Conservation (phyloP, 306 rosid species). For the Urtica urens region DNA sequence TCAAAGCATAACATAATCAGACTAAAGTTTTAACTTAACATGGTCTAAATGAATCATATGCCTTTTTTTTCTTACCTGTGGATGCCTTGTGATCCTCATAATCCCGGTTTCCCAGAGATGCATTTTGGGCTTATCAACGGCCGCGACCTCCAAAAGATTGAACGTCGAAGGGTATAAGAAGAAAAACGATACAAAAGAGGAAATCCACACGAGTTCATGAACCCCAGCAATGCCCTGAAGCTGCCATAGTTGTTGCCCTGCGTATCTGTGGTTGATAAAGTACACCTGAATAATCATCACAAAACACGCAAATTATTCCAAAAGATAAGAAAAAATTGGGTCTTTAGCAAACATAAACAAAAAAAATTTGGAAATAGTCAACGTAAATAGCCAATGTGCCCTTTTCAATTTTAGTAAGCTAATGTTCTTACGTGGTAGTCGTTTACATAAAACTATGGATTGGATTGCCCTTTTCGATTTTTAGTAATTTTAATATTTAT, state of each 20-base stretch:
- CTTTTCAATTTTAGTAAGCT: too few relatives aligned
- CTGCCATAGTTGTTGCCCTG: slow-evolving; percentile 89
- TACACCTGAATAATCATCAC: slow-evolving; percentile 57
- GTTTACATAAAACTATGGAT: too few relatives aligned
- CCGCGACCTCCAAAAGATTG: slow-evolving; percentile 90
- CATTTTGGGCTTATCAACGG: slow-evolving; percentile 94
- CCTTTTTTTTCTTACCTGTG: slow-evolving; percentile 86
- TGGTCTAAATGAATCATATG: not conserved
- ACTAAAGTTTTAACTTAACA: too few relatives aligned
- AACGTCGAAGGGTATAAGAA: slow-evolving; percentile 89
- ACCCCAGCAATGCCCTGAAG: slow-evolving; percentile 53
- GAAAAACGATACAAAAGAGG: slow-evolving; percentile 72
- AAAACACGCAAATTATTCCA: slow-evolving; percentile 11
- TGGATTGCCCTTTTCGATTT: too few relatives aligned
- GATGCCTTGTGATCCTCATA: slow-evolving; percentile 92
- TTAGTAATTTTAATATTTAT: too few relatives aligned
- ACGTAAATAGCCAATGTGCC: too few relatives aligned
- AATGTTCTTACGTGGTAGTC: too few relatives aligned
- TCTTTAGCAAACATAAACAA: not conserved
- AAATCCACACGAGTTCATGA: slow-evolving; percentile 76
- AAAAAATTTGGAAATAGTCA: too few relatives aligned
- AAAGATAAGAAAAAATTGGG: not conserved
- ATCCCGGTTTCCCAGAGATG: slow-evolving; percentile 98
- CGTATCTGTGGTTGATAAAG: slow-evolving; percentile 89
- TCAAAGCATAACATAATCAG: too few relatives aligned